These are phyloP conservation scores for Candida insectorum DNA, from an alignment of 805 yeast species.

Conservation along the genomic window DNA sequence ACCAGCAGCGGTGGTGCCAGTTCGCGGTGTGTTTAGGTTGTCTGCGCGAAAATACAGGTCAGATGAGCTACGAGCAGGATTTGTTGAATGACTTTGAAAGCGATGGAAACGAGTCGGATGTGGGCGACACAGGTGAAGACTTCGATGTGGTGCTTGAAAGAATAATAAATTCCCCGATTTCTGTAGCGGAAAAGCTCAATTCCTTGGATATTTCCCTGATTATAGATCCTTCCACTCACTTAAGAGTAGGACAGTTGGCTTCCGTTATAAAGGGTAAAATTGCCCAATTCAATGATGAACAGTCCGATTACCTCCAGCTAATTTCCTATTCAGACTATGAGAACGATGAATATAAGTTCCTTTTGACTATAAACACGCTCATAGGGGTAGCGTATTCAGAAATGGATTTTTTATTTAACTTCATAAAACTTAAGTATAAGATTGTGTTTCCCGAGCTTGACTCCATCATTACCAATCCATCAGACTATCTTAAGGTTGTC, in stretches of 20 bases:
- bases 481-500: conserved; percentile 57
- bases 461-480: conserved; percentile 56
- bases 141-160: conserved; percentile 6
- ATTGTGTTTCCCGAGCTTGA: conserved; percentile 71
- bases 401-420: conserved; percentile 45
- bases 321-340: conserved; percentile 25
- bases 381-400: conserved; percentile 55
- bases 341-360: conserved; percentile 44
- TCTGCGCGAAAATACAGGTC: too few species aligned
- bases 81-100: conserved; percentile 39
- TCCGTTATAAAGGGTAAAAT: conserved; percentile 21
- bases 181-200: conserved; percentile 8
- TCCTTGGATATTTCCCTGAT: conserved; percentile 17
- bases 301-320: conserved; percentile 28
- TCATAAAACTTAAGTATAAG: conserved; percentile 50
- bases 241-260: conserved; percentile 19
- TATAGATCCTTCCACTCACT: conserved; percentile 19
- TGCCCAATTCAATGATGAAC: conserved; percentile 18
- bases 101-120: conserved; percentile 1
- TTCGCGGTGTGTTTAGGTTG: too few species aligned
- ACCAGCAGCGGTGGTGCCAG: too few species aligned
- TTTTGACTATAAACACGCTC: conserved; percentile 53
- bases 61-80: conserved; percentile 37
- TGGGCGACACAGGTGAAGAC: neutral
- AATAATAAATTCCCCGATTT: conserved; percentile 10